A percentile compares a stretch with the other conserved stretches of the same genome.
Evolutionary conservation across 1,284 basidiomycete genomes (phyloP).

Genomic region (Ceratobasidium papillatum): DNA sequence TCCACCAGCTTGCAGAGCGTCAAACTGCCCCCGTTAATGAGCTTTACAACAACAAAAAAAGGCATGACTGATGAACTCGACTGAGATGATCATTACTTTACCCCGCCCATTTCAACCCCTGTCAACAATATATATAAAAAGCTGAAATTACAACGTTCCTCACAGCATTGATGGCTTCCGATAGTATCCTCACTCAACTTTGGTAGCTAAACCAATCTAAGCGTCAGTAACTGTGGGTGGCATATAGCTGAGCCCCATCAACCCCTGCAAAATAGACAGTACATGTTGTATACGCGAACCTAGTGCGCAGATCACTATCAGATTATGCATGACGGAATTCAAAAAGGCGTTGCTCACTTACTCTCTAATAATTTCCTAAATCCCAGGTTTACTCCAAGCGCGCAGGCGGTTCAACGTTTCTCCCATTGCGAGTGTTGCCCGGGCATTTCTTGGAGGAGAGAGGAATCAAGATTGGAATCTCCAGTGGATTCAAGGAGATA

Average conservation of each 20-base stretch:
- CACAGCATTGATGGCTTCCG: neutral
- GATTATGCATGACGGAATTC: neutral
- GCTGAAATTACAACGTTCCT: neutral
- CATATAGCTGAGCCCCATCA: conserved; percentile 5
- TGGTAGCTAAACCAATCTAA: neutral
- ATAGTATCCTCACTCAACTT: neutral
- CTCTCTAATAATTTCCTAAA: neutral
- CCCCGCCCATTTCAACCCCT: too few relatives aligned
- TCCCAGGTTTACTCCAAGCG: neutral
- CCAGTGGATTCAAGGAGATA: neutral
- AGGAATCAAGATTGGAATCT: neutral
- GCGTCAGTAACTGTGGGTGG: conserved; percentile 3
- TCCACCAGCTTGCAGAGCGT: neutral
- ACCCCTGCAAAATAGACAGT: conserved; percentile 1
- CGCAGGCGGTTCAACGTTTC: neutral
- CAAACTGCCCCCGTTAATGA: neutral
- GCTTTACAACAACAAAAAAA: neutral
- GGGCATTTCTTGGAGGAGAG: neutral
- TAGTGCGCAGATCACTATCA: neutral
- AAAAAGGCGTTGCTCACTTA: neutral
- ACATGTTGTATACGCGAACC: neutral
- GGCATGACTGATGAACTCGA: conserved; percentile 7
- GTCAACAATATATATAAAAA: neutral
- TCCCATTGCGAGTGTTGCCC: conserved; percentile 7
- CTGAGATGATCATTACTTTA: neutral